Conservation (phyloP, 139 green algal species). For the Tetratostichococcus sp. region DNA sequence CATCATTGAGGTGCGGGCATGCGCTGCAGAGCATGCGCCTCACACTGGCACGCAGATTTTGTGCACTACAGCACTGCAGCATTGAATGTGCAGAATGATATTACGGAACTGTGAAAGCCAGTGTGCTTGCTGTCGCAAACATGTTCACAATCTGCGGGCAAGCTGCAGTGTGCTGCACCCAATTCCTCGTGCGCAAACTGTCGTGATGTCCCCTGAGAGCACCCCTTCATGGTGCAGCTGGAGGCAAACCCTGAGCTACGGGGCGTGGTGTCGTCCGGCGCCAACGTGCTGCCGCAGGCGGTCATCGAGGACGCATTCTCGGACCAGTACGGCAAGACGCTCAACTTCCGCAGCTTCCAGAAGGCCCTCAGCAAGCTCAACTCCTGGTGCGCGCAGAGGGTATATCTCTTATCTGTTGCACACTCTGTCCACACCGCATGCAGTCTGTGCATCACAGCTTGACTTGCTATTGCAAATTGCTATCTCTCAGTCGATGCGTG, state of each 20-base stretch:
- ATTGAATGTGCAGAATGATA: too few relatives aligned
- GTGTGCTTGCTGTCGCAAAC: too few relatives aligned
- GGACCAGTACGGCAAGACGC: conserved; percentile 65
- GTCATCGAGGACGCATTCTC: conserved; percentile 81
- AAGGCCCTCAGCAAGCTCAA: conserved; percentile 68
- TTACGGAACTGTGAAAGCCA: too few relatives aligned
- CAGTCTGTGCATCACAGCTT: background rate
- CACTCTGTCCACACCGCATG: too few relatives aligned
- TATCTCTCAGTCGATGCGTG: too few relatives aligned
- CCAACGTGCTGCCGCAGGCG: conserved; percentile 67
- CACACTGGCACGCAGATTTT: too few relatives aligned
- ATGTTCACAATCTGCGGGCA: too few relatives aligned
- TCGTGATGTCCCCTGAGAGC: conserved; percentile 4
- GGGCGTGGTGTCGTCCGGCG: conserved; percentile 67
- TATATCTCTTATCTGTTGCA: too few relatives aligned
- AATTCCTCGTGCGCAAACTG: background rate
- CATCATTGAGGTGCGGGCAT: conserved; percentile 67
- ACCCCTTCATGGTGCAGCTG: conserved; percentile 37
- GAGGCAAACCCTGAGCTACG: conserved; percentile 72
- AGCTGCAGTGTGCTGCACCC: too few relatives aligned
- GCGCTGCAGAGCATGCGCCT: too few relatives aligned
- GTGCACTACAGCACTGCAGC: too few relatives aligned
- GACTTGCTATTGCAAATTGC: too few relatives aligned
- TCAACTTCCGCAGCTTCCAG: conserved; percentile 73
- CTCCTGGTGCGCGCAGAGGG: conserved; percentile 56